A percentile compares a stretch with the other conserved stretches of the same genome.
Evolutionary conservation across 495 filamentous ascomycete species (phyloP).

Genomic region (Aspergillus coremiiformis): DNA sequence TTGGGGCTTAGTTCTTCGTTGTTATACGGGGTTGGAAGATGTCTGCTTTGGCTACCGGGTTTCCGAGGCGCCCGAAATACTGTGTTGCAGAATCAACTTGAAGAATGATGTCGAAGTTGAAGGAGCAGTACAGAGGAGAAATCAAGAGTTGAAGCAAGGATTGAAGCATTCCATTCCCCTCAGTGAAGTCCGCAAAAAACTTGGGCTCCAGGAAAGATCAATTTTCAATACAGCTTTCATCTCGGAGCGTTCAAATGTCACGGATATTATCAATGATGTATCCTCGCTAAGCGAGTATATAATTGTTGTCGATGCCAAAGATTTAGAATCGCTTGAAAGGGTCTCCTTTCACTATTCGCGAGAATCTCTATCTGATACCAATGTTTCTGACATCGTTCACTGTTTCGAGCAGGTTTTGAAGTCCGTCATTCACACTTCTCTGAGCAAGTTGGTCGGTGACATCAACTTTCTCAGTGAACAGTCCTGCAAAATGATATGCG

Average conservation of each 20-base stretch:
- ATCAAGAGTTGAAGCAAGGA: conserved; percentile 28
- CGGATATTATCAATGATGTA: background rate
- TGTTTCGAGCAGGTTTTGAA: conserved; percentile 32
- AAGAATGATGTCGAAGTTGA: conserved; percentile 26
- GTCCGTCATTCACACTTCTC: background rate
- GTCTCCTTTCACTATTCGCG: conserved; percentile 37
- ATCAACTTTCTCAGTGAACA: conserved; percentile 26
- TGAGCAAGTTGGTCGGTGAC: conserved; percentile 13
- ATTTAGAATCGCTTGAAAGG: conserved; percentile 27
- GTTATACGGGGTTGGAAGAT: conserved; percentile 46
- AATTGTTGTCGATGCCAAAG: conserved; percentile 51
- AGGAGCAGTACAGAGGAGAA: conserved; percentile 31
- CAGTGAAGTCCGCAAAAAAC: conserved; percentile 33
- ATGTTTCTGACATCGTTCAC: conserved; percentile 34
- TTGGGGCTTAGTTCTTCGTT: conserved; percentile 49
- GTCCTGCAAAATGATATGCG: conserved; percentile 24
- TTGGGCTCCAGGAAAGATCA: conserved; percentile 27
- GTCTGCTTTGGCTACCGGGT: conserved; percentile 47
- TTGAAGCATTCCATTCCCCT: conserved; percentile 32
- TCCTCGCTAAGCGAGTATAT: conserved; percentile 40
- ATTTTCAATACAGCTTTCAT: conserved; percentile 49
- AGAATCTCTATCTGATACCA: conserved; percentile 26
- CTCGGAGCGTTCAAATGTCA: conserved; percentile 5
- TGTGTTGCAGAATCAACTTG: conserved; percentile 31
- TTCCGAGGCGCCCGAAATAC: conserved; percentile 16